Base-by-base conservation (phyloP, 139 green algal genomes). In the Edaphochlamys debaryana region DNA sequence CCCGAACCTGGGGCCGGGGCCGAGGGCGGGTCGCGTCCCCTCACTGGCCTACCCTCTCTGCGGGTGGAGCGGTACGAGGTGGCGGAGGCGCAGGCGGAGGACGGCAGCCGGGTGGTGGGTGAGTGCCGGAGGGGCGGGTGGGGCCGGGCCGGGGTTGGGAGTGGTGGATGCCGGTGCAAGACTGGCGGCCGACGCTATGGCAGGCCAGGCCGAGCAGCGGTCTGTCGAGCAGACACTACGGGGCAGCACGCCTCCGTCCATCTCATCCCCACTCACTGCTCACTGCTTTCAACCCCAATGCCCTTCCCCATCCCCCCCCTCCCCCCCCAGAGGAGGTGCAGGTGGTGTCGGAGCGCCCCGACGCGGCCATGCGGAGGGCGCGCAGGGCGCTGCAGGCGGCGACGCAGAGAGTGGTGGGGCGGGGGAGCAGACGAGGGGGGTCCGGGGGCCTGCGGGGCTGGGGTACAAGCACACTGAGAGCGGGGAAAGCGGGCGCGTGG, bases 21-120 rank as follows among this genome's bases (percentile, higher is more conserved):
- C n/a, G n/a, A n/a, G n/a, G n/a, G n/a, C n/a, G n/a, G n/a, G n/a
- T n/a, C n/a, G n/a, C n/a, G n/a, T n/a, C n/a, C n/a, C n/a, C n/a
- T n/a, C n/a, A n/a, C n/a, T n/a, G n/a, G n/a, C n/a, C n/a, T n/a
- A n/a, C n/a, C n/a, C n/a, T n/a, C n/a, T n/a, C n/a, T n/a, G n/a
- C n/a, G n/a, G 23, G 52, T 81, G 19, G 75, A 81, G 75, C 75
- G 75, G 27, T 72, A 72, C 42, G 75, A 81, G 75, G 60, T 71
- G 38, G 75, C 75, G 37, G 75, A 81, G 62, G 30, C 71, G 75
- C 58, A 81, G 58, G 38, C 32, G 11, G 75, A 64, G 17, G 75
- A 81, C 75, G 75, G 75, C 40, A 72, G 27, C 27, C 40, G 75
- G 20, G 29, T 81, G 36, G 42, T 71, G 1, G 75, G 75, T 81